Conservation (phyloP, 169 alveolate genomes). For the Eimeria zaria region DNA sequence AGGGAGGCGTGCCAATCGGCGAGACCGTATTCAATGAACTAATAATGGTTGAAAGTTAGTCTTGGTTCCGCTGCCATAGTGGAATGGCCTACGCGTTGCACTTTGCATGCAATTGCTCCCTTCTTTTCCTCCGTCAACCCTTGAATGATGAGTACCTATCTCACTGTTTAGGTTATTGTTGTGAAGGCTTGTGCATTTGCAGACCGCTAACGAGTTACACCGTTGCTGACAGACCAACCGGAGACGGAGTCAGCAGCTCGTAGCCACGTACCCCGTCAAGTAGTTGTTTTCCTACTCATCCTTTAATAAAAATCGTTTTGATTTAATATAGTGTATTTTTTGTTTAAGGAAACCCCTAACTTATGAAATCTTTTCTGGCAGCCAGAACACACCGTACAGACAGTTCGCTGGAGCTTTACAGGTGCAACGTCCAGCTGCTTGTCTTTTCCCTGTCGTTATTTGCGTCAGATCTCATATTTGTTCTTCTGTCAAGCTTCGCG, state of each 20-base stretch:
- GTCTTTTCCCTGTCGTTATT: neutral
- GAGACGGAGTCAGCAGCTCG: constrained; percentile 12
- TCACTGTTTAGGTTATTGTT: neutral
- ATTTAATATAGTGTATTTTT: neutral
- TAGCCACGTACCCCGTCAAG: neutral
- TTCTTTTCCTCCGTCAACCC: neutral
- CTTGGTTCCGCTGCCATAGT: neutral
- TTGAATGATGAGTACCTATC: neutral
- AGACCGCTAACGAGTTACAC: neutral
- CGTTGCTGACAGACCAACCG: neutral
- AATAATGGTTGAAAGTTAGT: neutral
- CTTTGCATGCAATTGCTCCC: neutral
- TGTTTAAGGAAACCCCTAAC: neutral
- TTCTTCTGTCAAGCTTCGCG: neutral
- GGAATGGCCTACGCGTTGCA: constrained; percentile 25
- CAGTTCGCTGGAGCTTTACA: neutral
- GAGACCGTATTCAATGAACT: neutral
- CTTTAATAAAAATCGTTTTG: neutral
- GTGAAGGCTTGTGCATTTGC: neutral
- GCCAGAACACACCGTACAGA: neutral
- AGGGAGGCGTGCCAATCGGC: neutral
- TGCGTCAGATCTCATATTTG: neutral
- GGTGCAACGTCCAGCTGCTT: constrained; percentile 4
- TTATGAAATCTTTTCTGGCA: neutral
- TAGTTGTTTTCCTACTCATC: neutral